Percentiles rank a stretch among this genome's conserved stretches.
phyloP scores from a whole-genome alignment of 139 green algal species.

The Monoraphidium neglectum region DNA sequence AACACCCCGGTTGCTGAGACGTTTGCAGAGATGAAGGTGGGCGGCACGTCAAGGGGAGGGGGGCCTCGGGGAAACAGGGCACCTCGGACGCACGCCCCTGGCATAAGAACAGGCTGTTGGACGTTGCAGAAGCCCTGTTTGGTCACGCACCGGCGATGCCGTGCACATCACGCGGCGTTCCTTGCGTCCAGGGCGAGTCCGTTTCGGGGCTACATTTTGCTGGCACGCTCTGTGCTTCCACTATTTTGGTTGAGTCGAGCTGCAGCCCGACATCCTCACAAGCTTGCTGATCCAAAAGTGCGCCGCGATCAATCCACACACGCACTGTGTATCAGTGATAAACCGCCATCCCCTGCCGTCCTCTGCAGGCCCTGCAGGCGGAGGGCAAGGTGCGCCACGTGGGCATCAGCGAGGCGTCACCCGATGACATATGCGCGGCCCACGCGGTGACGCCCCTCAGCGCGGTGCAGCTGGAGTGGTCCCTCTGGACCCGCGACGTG shows the following conservation, averaged over 20 bases:
- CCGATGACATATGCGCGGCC: constrained; percentile 61
- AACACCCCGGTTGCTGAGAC: constrained; percentile 66
- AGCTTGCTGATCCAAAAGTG: no score
- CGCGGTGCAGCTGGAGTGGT: constrained; percentile 73
- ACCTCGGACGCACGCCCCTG: not conserved
- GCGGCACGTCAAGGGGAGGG: not conserved
- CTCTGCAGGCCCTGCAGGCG: constrained; percentile 44
- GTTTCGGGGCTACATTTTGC: no score
- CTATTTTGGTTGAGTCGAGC: no score
- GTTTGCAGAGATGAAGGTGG: constrained; percentile 53
- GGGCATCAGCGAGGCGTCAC: constrained; percentile 65
- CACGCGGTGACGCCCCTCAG: constrained; percentile 70
- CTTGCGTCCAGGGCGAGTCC: no score
- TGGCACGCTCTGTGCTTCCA: no score
- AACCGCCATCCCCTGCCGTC: no score
- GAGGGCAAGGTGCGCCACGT: constrained; percentile 78
- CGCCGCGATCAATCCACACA: no score
- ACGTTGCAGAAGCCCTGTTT: no score
- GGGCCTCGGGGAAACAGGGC: not conserved
- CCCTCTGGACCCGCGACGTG: constrained; percentile 65
- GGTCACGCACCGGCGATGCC: no score
- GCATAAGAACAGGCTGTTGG: not conserved
- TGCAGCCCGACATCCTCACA: no score
- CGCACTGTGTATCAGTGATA: no score
- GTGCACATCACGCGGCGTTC: no score